Conservation (phyloP, 768 basidiomycete species). For the Strobilomyces confusus region DNA sequence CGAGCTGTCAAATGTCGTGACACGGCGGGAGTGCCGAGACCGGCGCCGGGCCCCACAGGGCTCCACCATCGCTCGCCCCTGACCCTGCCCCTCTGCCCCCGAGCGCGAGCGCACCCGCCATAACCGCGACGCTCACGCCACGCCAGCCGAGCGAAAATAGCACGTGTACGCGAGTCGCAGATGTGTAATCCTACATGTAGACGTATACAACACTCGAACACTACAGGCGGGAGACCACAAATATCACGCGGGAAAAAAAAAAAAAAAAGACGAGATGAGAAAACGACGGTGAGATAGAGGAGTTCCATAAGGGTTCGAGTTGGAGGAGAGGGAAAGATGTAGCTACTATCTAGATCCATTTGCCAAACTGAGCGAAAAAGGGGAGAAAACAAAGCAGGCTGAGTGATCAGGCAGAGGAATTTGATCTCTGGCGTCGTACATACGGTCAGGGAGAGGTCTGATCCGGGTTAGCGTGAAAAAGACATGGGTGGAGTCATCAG, state of each 20-base stretch:
- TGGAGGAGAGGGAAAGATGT: not conserved
- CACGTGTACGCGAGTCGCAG: too few species aligned
- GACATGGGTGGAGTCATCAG: constrained; percentile 2
- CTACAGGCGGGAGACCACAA: constrained; percentile 2
- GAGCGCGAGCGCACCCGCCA: not conserved
- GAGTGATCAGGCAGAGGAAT: not conserved
- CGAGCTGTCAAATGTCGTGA: too few species aligned
- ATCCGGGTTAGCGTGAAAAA: not conserved
- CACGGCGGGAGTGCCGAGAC: too few species aligned
- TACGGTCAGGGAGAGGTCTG: not conserved
- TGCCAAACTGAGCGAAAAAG: not conserved
- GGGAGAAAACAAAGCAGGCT: not conserved
- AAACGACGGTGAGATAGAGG: not conserved
- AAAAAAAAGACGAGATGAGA: not conserved
- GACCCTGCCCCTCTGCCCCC: too few species aligned
- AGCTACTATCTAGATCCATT: constrained; percentile 15
- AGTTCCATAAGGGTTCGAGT: not conserved
- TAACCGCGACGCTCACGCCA: not conserved
- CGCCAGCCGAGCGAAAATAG: too few species aligned
- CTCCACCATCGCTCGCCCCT: too few species aligned
- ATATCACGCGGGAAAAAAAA: not conserved
- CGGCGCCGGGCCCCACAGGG: too few species aligned
- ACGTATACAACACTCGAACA: constrained; percentile 6
- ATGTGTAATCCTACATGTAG: constrained; percentile 1
- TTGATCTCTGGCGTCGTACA: not conserved